Evolutionary conservation across 257 asterid genomes (phyloP), one percentile per base, ranked within the genome.

Genomic region (Paulownia fortunei): DNA sequence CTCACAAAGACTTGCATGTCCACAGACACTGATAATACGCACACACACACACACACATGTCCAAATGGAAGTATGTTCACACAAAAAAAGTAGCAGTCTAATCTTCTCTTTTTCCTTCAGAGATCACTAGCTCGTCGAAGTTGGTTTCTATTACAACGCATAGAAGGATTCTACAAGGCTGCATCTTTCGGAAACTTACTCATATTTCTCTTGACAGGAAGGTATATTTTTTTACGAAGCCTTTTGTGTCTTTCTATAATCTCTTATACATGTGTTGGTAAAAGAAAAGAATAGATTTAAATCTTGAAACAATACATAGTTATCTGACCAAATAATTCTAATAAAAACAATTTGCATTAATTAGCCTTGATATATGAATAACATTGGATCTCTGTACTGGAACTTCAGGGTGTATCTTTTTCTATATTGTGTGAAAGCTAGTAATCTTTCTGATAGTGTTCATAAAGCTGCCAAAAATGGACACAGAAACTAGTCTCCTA

Each of bases 161-260:
- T 96, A 54, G 99, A 96, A 89, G 97, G 97, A 72, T 70, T 96
- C 47, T 96, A 89, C 82, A 93, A 86, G 88, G 94, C 97, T 82
- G 97, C 96, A 84, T 92, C 97, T 74, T 93, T 96, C 52, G 92
- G 92, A 78, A 96, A 96, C 84, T 85, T 96, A 59, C 99, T 96
- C 73, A 62, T 96, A 76, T 96, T 96, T 87, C 97, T 96, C 54
- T 84, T 89, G 83, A 88, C 94, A 9, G 98, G 99, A 86, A 93
- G 97, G 99, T 95, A 89, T 23, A 34, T 1, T 26, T 13, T 69
- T n/a, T 32, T 24, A 24, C 59, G 5, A 55, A 30, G 39, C 59
- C 32, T 36, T 75, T 6, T 41, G 2, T 39, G 21, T 78, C 37
- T 34, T 62, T 63, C 30, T 71, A 13, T 51, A 30, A 19, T 26